Evolutionary conservation across 1,284 basidiomycete species (phyloP), one percentile per base, ranked within the genome.

Genomic region (Pseudozyma sp.): DNA sequence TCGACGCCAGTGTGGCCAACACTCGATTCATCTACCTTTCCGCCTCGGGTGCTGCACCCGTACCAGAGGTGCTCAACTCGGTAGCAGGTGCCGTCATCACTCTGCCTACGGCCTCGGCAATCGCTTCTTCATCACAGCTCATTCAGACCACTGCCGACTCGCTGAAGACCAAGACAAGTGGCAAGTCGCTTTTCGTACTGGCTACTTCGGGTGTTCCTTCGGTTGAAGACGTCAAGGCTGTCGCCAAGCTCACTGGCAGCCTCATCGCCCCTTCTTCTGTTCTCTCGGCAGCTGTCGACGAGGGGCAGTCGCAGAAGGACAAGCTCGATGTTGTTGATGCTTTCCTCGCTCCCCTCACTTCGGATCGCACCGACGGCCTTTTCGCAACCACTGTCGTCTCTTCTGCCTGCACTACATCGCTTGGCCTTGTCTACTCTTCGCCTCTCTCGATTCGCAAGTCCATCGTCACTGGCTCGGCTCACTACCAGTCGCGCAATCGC

Each of bases 341-440:
- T 11, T 74, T 84, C 48, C 52, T 82, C 18, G 69, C 93, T 0
- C 89, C 91, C 2, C 86, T 98, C 58, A 86, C 88, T 18, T 94
- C 95, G 2, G 97, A 99, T 86, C 90, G 97, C 54, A 88, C 91
- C 3, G 97, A 99, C 84, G 94, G 93, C 18, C 89, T 99, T 47
- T 95, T 94, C 86, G 92, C 95, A 0, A 99, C 97, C 18, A 89
- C 97, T 56, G 92, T 99, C 45, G 81, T 84, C 21, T 70, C 80
- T 5, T 71, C 82, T 13, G 91, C 92, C 2, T 88, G 88, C n/a
- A 89, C 90, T 71, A 75, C 75, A 18, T 89, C 89, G 14, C 90
- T 99, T 18, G 97, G 97, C 18, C 90, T 99, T 59, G 97, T 98
- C 49, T 99, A 99, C 87, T 99, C 97, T n/a, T 99, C 97, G 13